Evolutionary conservation across 2,329 filamentous ascomycete genomes (phyloP), one percentile per base, ranked within the genome.

Genomic region (Ceratocystiopsis minuta): DNA sequence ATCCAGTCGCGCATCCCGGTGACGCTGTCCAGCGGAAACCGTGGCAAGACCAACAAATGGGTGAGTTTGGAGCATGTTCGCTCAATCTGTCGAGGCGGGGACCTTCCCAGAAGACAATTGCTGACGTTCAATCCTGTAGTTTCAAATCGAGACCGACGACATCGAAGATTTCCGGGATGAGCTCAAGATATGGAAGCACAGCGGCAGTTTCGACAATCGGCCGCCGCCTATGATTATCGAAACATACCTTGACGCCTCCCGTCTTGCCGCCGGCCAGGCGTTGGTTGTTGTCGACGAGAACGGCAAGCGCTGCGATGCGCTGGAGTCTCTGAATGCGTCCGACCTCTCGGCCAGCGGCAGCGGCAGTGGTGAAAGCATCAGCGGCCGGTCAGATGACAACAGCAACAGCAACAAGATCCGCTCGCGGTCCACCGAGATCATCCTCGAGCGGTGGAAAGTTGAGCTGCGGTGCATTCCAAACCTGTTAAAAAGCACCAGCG

Each of bases 81-180:
- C n/a, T n/a, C n/a, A 28, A 10, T 28, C 24, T 28, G 24, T 10
- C 24, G 7, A 28, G 24, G 24, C 24, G 24, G 24, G 24, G 4
- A 28, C 11, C 6, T 28, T 10, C 9, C 4, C 20, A 10, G 24
- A n/a, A 10, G 24, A 10, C 9, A 2, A 28, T 6, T 28, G 24
- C 24, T 28, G 24, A 28, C 24, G 24, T 28, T 2, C 24, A 10
- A 28, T 28, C 11, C 2, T 10, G 7, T 54, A 96, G 90, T 98
- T 95, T 62, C 92, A 94, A 65, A 77, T 95, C 51, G 81, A 94
- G 50, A 79, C 94, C 37, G 82, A 93, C 52, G 90, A 98, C 52
- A 88, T 88, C 48, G 84, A 94, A 54, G 77, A 82, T 46, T 86
- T 94, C 54, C 69, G 72, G 53, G 80, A 92, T 49, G 81, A 90